Evolutionary conservation across 2,329 filamentous ascomycete species (phyloP).

Genomic region (Colletotrichum scovillei): DNA sequence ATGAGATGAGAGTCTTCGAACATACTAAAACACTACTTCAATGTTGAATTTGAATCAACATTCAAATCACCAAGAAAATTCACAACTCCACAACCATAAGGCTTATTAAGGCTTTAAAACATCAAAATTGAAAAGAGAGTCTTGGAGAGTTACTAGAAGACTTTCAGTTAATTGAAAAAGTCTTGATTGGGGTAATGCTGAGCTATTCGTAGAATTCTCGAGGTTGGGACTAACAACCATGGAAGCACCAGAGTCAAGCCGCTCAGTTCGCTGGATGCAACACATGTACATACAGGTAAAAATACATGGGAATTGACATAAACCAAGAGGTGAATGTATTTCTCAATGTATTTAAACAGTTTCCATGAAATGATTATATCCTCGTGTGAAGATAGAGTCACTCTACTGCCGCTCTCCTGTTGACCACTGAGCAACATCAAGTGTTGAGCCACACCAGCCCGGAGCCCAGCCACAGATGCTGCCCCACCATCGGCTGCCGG

Average conservation of each 20-base stretch:
- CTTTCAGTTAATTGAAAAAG: neutral
- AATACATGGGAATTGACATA: no score
- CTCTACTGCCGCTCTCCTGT: neutral
- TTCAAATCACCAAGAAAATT: neutral
- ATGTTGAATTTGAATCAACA: neutral
- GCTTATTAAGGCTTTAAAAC: accelerated
- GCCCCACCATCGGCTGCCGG: slow-evolving; percentile 24
- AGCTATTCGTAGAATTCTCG: neutral
- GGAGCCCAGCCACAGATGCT: neutral
- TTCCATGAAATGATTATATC: neutral
- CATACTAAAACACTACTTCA: accelerated
- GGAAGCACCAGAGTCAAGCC: neutral
- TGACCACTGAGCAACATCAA: neutral
- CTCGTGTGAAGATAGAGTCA: neutral
- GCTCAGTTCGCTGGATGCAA: neutral
- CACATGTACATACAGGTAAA: no score
- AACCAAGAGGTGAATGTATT: no score
- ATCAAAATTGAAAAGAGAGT: neutral
- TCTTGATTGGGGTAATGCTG: neutral
- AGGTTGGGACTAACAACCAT: neutral
- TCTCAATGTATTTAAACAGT: no score
- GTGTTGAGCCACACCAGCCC: neutral
- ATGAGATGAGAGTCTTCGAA: no score
- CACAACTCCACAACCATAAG: neutral
- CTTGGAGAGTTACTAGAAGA: neutral